Conservation (phyloP, 1,284 basidiomycete genomes). For the Pseudozyma sp. region DNA sequence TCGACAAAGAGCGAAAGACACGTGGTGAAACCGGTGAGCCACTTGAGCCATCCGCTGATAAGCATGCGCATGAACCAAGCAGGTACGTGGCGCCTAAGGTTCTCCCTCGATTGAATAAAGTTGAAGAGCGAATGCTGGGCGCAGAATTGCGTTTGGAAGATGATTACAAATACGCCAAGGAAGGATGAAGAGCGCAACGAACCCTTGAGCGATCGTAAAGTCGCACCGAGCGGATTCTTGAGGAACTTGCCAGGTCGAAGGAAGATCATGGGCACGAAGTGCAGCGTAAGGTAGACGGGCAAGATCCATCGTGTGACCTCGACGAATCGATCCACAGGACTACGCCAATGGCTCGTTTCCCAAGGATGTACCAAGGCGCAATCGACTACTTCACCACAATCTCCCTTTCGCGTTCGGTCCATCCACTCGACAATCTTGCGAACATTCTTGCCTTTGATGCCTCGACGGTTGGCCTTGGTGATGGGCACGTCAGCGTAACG, state of each 20-base stretch:
- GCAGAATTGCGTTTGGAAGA: slow-evolving; percentile 89
- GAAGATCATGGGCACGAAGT: slow-evolving; percentile 79
- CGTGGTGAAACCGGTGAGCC: slow-evolving; percentile 80
- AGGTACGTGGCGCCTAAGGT: slow-evolving; percentile 65
- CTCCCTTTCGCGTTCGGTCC: slow-evolving; percentile 45
- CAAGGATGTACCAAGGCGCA: slow-evolving; percentile 80
- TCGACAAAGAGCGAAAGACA: slow-evolving; percentile 87
- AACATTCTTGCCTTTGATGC: slow-evolving; percentile 60
- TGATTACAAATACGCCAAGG: slow-evolving; percentile 83
- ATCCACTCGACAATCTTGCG: slow-evolving; percentile 57
- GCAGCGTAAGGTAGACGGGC: slow-evolving; percentile 84
- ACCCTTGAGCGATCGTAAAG: slow-evolving; percentile 75
- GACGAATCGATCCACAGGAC: slow-evolving; percentile 81
- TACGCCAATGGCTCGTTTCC: slow-evolving; percentile 77
- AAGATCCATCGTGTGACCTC: slow-evolving; percentile 84
- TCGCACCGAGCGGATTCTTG: slow-evolving; percentile 52
- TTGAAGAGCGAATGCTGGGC: slow-evolving; percentile 76
- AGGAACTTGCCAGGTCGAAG: slow-evolving; percentile 63
- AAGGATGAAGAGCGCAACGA: slow-evolving; percentile 89
- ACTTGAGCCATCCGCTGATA: slow-evolving; percentile 75
- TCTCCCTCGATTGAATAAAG: slow-evolving; percentile 44
- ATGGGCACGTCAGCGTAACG: slow-evolving; percentile 54
- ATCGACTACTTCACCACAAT: slow-evolving; percentile 44
- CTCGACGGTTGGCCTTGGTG: slow-evolving; percentile 50
- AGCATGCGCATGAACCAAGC: slow-evolving; percentile 74